Evolutionary conservation across 2,329 filamentous ascomycete species (phyloP), one percentile per base, ranked within the genome.

Genomic region (Colletotrichum brevisporum): DNA sequence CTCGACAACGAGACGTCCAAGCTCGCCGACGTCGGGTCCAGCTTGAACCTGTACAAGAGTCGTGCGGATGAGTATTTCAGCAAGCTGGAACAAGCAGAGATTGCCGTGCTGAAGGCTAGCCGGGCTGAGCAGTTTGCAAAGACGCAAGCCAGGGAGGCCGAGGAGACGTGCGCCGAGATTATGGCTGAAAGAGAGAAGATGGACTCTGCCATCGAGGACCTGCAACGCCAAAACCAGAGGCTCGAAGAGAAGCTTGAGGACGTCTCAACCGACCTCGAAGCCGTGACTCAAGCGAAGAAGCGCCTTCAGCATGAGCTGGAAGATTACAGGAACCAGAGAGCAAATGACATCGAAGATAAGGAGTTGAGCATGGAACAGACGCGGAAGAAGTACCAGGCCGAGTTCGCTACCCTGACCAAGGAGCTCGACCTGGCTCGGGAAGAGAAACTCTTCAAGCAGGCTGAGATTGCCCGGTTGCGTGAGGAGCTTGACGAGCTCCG

Each of bases 351-450:
- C 64, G 96, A 98, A 80, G 95, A 99, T 81, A 98, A 96, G 80
- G 95, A 98, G 80, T 92, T 92, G 10, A 96, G 93, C 73, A 93
- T 98, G 89, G 96, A 99, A 82, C 95, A 98, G 81, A 98, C 95
- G 51, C 90, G 95, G 76, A 96, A 95, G 86, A 99, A 98, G 85
- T 99, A 98, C 78, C 96, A 98, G 78, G 89, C 91, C 50, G 95
- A 99, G 79, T 94, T 98, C 78, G 92, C 94, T 16, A 92, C 92
- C 4, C 85, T 98, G 56, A 96, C 93, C 60, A 94, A 95, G 75
- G 96, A 99, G 81, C 89, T 99, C 27, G 95, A 98, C 78, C 88
- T 97, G 70, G 95, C 97, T 74, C 92, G 96, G 43, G 95, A 98
- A 78, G 95, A 97, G 81, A 90, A 86, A 86, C 92, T 85, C 82